A percentile compares a stretch with the other conserved stretches of the same genome.
phyloP scores from a whole-genome alignment of 495 filamentous ascomycete species.

The Tuber borchii region DNA sequence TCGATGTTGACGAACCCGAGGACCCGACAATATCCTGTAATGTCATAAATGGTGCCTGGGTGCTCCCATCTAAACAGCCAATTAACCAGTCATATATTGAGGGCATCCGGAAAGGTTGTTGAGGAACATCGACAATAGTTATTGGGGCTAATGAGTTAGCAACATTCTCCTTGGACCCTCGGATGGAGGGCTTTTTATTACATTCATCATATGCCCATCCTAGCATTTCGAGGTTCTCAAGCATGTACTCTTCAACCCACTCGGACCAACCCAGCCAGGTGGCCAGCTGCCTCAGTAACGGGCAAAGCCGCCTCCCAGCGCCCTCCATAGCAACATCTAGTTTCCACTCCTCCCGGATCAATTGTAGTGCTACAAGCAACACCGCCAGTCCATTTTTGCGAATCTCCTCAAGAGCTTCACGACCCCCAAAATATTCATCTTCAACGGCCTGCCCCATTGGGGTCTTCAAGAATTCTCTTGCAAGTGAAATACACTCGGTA shows the following conservation, averaged over 20 bases:
- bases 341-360: slow-evolving; percentile 82
- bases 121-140: slow-evolving; percentile 46
- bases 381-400: slow-evolving; percentile 47
- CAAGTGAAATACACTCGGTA: slow-evolving; percentile 40
- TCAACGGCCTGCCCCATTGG: slow-evolving; percentile 46
- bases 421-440: slow-evolving; percentile 26
- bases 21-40: slow-evolving; percentile 53
- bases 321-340: slow-evolving; percentile 58
- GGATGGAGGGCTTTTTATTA: slow-evolving; percentile 8
- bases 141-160: slow-evolving; percentile 43
- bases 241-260: slow-evolving; percentile 66
- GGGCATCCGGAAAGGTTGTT: slow-evolving; percentile 60
- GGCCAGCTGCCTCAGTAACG: slow-evolving; percentile 72
- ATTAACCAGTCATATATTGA: slow-evolving; percentile 63
- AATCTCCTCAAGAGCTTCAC: slow-evolving; percentile 21
- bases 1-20: slow-evolving; percentile 43
- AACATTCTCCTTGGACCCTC: neutral
- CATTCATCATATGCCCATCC: slow-evolving; percentile 57
- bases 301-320: slow-evolving; percentile 53
- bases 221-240: slow-evolving; percentile 59
- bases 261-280: slow-evolving; percentile 75
- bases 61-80: slow-evolving; percentile 52
- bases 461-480: slow-evolving; percentile 56
- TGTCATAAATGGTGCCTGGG: slow-evolving; percentile 52
- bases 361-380: slow-evolving; percentile 70